Evolutionary conservation across 1,284 basidiomycete genomes (phyloP).

Genomic region (Takashimella tepidaria): DNA sequence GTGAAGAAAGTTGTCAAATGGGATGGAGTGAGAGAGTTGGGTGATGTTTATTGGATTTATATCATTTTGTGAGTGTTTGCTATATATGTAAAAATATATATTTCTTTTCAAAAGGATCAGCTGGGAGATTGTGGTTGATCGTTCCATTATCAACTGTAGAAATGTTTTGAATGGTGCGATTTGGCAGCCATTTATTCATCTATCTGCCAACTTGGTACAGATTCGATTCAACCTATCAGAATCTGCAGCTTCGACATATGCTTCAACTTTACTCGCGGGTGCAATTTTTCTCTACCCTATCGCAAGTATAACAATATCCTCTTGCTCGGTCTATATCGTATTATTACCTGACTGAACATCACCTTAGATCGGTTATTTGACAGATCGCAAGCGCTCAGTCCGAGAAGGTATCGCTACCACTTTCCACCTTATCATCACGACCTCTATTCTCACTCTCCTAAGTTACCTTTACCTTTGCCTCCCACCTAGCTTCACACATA

Average conservation of each 20-base stretch:
- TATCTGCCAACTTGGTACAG: conserved; percentile 70
- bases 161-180: conserved; percentile 71
- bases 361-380: conserved; percentile 56
- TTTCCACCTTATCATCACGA: conserved; percentile 57
- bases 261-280: conserved; percentile 67
- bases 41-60: conserved; percentile 74
- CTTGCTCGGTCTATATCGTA: neutral
- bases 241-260: conserved; percentile 57
- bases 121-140: neutral
- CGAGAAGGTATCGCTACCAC: conserved; percentile 34
- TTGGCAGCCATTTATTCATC: conserved; percentile 72
- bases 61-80: conserved; percentile 45
- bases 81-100: conserved; percentile 1
- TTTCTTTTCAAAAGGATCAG: no score
- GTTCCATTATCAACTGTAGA: no score
- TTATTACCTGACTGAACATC: neutral
- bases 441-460: conserved; percentile 60
- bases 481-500: conserved; percentile 56
- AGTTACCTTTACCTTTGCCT: conserved; percentile 64
- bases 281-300: conserved; percentile 68
- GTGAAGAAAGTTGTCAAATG: conserved; percentile 39
- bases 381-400: conserved; percentile 37
- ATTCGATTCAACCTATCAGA: conserved; percentile 61
- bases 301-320: no score
- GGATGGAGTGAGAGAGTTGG: conserved; percentile 50